Conservation (phyloP, 139 green algal species). For the Zygnema cylindricum region DNA sequence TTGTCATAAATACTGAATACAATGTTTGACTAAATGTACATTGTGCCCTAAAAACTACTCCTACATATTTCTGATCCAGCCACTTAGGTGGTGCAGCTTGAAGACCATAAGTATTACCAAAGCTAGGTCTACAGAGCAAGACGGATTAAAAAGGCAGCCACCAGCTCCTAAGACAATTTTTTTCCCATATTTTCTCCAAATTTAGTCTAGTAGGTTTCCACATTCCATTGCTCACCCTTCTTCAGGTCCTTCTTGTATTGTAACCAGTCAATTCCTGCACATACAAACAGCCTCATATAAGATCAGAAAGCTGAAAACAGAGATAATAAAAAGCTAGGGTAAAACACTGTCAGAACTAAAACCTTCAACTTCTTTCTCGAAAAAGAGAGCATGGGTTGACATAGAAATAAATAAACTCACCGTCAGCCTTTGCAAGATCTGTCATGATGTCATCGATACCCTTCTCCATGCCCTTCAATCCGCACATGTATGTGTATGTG, state of each 20-base stretch:
- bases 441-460: slow-evolving; percentile 66
- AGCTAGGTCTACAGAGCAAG: no score
- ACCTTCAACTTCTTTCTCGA: background rate
- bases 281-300: background rate
- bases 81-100: no score
- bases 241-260: slow-evolving; percentile 66
- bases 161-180: no score
- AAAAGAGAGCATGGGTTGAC: no score
- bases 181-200: background rate
- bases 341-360: background rate
- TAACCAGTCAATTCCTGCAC: slow-evolving; percentile 59
- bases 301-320: background rate
- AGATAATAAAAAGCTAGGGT: background rate
- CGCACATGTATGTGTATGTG: slow-evolving; percentile 66
- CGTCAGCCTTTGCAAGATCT: slow-evolving; percentile 53
- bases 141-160: no score
- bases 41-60: background rate
- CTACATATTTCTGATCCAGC: no score
- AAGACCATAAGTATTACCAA: no score
- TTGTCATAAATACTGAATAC: background rate
- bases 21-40: background rate
- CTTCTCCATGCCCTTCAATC: slow-evolving; percentile 65
- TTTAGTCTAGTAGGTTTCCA: slow-evolving; percentile 58
- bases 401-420: no score
- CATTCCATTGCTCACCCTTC: slow-evolving; percentile 63